A percentile compares a stretch with the other conserved stretches of the same genome.
Conservation (phyloP, 768 basidiomycete genomes). For the Suillus placidus region DNA sequence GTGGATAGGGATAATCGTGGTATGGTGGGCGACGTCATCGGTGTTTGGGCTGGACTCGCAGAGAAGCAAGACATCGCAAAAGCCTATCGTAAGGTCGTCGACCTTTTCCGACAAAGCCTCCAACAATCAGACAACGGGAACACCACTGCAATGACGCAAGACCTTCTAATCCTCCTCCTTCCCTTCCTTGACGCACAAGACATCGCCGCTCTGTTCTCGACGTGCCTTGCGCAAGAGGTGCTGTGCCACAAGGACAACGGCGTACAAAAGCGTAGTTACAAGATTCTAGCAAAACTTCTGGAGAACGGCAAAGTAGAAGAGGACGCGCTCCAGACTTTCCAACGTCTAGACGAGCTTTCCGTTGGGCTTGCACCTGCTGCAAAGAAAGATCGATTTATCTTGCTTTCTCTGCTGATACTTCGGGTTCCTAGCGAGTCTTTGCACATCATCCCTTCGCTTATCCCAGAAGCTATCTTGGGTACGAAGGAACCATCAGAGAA, state of each 20-base stretch:
- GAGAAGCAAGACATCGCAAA: constrained; percentile 76
- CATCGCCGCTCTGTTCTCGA: constrained; percentile 62
- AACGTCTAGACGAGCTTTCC: constrained; percentile 64
- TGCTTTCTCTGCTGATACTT: constrained; percentile 71
- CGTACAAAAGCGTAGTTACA: constrained; percentile 95
- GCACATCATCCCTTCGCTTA: constrained; percentile 83
- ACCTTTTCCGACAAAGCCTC: constrained; percentile 70
- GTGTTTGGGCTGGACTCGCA: constrained; percentile 83
- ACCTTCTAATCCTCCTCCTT: constrained; percentile 83
- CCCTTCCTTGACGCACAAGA: constrained; percentile 71
- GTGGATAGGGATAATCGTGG: constrained; percentile 73
- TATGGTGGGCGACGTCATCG: constrained; percentile 86
- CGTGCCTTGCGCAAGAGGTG: constrained; percentile 69
- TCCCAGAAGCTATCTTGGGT: constrained; percentile 92
- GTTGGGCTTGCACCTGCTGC: constrained; percentile 77
- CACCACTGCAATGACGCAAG: constrained; percentile 68
- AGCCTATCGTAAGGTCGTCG: constrained; percentile 78
- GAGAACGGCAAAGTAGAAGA: constrained; percentile 59
- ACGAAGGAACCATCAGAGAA: constrained; percentile 98
- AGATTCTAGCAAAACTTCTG: constrained; percentile 76
- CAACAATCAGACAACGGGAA: constrained; percentile 44
- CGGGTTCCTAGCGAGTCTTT: constrained; percentile 69
- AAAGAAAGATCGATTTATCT: constrained; percentile 88
- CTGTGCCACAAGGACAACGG: constrained; percentile 80
- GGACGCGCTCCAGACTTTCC: constrained; percentile 61